These are phyloP conservation scores for Botrytis squamosa DNA, from an alignment of 2,329 filamentous ascomycete genomes.

Conservation along the genomic window DNA sequence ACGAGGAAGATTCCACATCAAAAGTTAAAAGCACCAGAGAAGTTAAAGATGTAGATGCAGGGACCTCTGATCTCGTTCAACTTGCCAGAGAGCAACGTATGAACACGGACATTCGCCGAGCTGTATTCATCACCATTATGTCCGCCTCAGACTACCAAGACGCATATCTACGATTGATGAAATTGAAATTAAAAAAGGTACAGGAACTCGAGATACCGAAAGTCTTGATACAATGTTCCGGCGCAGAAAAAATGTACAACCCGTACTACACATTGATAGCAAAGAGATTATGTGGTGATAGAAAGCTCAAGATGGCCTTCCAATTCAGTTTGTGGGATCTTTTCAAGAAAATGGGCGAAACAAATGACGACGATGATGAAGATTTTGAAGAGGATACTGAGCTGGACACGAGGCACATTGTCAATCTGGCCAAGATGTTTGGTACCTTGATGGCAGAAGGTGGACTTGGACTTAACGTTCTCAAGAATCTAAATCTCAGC, in stretches of 20 bases:
- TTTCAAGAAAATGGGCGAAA: conserved; percentile 83
- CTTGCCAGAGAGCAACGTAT: conserved; percentile 41
- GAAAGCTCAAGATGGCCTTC: conserved; percentile 77
- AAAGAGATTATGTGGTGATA: conserved; percentile 71
- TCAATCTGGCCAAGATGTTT: conserved; percentile 68
- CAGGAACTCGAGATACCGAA: conserved; percentile 85
- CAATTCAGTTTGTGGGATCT: conserved; percentile 84
- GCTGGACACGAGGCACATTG: conserved; percentile 56
- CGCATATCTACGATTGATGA: conserved; percentile 74
- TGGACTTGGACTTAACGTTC: conserved; percentile 55
- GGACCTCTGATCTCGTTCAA: conserved; percentile 38
- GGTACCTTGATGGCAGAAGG: conserved; percentile 60
- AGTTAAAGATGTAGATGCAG: conserved; percentile 39
- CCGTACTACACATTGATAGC: conserved; percentile 90
- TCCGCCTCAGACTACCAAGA: conserved; percentile 82
- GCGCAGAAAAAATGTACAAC: conserved; percentile 82
- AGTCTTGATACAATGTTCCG: conserved; percentile 83
- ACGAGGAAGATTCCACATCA: conserved; percentile 34
- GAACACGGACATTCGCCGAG: conserved; percentile 45
- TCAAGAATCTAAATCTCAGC: conserved; percentile 74
- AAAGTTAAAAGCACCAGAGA: not conserved
- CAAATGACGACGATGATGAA: conserved; percentile 59
- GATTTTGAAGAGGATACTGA: conserved; percentile 54
- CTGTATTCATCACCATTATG: conserved; percentile 92
- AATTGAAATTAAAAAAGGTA: conserved; percentile 79